Percentiles rank a stretch among this genome's conserved stretches.
Conservation (phyloP, 257 asterid genomes). For the Solanum virginianum region DNA sequence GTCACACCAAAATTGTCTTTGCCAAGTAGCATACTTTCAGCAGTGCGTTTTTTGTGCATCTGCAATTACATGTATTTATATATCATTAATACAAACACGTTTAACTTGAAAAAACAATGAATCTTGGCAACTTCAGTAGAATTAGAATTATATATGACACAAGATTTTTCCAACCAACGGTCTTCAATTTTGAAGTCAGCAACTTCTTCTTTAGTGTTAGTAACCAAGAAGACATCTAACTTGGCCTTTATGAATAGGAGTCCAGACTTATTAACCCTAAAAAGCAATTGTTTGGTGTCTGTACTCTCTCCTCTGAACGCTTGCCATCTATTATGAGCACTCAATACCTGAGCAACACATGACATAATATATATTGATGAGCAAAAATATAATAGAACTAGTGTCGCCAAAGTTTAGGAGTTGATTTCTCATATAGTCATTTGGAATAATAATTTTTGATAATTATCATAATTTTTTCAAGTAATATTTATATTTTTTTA, state of each 20-base stretch:
- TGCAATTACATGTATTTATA: background rate
- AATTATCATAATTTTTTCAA: no score
- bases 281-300: conserved; percentile 9
- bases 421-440: no score
- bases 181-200: conserved; percentile 27
- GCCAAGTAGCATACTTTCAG: conserved; percentile 40
- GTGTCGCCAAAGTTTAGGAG: no score
- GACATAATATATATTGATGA: background rate
- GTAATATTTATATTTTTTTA: no score
- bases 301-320: conserved; percentile 23
- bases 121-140: conserved; percentile 58
- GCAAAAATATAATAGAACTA: no score
- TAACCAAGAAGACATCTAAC: no score
- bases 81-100: no score
- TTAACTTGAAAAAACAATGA: no score
- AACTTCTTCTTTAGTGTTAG: conserved; percentile 12
- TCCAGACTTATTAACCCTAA: conserved; percentile 2
- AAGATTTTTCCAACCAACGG: conserved; percentile 19
- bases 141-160: conserved; percentile 27
- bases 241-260: no score
- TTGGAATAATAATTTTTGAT: no score
- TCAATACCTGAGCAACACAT: conserved; percentile 25
- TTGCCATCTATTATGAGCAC: conserved; percentile 67
- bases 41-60: conserved; percentile 67
- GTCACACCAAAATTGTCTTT: conserved; percentile 63